phyloP scores from a whole-genome alignment of 805 yeast species.

The Yarrowia yakushimensis region DNA sequence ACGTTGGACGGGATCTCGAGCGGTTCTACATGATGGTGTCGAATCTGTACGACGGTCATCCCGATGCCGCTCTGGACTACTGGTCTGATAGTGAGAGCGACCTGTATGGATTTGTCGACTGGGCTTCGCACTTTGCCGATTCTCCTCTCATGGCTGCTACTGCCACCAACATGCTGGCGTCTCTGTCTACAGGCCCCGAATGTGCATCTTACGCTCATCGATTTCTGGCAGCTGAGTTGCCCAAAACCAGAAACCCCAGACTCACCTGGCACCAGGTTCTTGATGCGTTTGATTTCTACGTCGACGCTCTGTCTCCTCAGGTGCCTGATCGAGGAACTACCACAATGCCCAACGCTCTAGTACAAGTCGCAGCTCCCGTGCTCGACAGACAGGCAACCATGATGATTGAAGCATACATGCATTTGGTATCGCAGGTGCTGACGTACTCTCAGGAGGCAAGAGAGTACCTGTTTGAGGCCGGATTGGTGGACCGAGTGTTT shows the following conservation, averaged over 20 bases:
- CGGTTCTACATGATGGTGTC: slow-evolving; percentile 75
- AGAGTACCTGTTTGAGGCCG: slow-evolving; percentile 32
- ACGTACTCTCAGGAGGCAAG: slow-evolving; percentile 41
- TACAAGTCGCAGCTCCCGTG: slow-evolving; percentile 43
- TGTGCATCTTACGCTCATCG: slow-evolving; percentile 43
- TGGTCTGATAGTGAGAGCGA: slow-evolving; percentile 69
- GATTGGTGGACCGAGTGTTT: slow-evolving; percentile 42
- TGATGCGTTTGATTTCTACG: slow-evolving; percentile 53
- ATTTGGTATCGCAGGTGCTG: slow-evolving; percentile 57
- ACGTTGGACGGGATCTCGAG: slow-evolving; percentile 80
- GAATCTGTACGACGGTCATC: slow-evolving; percentile 62
- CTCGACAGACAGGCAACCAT: slow-evolving; percentile 78
- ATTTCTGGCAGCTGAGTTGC: slow-evolving; percentile 32
- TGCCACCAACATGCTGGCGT: slow-evolving; percentile 72
- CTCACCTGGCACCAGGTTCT: slow-evolving; percentile 57
- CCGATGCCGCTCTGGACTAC: slow-evolving; percentile 52
- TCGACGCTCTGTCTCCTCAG: slow-evolving; percentile 41
- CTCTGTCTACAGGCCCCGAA: slow-evolving; percentile 60
- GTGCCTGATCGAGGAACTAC: background rate
- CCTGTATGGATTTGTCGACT: slow-evolving; percentile 73
- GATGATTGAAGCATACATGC: slow-evolving; percentile 68
- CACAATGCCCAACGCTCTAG: slow-evolving; percentile 25
- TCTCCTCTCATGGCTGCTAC: slow-evolving; percentile 73
- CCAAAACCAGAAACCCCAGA: background rate
- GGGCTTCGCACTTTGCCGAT: slow-evolving; percentile 83